phyloP scores from a whole-genome alignment of 225 moss, liverwort and hornwort species.

The Lunularia cruciata region DNA sequence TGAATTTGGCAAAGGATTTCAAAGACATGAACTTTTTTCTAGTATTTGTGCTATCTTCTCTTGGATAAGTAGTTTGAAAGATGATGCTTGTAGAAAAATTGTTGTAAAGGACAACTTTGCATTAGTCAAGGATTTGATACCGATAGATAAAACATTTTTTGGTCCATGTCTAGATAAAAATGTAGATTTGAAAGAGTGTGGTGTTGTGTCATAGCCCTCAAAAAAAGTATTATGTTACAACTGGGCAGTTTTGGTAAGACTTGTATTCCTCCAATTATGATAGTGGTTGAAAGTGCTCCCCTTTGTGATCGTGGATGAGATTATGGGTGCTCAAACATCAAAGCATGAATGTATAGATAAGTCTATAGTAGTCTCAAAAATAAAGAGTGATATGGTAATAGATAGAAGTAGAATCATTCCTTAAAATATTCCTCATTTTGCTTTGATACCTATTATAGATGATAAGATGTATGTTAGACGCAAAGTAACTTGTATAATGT shows the following conservation, averaged over 20 bases:
- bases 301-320: constrained; percentile 39
- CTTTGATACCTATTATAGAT: constrained; percentile 21
- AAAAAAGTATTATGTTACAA: constrained; percentile 35
- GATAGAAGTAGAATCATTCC: constrained; percentile 28
- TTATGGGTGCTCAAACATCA: constrained; percentile 24
- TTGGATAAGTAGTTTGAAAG: constrained; percentile 29
- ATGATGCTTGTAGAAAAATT: constrained; percentile 39
- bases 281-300: constrained; percentile 34
- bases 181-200: constrained; percentile 35
- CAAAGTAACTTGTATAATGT: constrained; percentile 23
- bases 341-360: constrained; percentile 43
- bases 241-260: constrained; percentile 32
- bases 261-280: constrained; percentile 17
- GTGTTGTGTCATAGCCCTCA: constrained; percentile 34
- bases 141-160: constrained; percentile 21
- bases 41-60: constrained; percentile 20
- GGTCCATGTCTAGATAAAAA: constrained; percentile 37
- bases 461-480: constrained; percentile 37
- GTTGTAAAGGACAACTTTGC: constrained; percentile 39
- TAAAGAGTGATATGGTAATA: constrained; percentile 30
- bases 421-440: constrained; percentile 26
- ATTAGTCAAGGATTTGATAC: constrained; percentile 21
- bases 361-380: constrained; percentile 29
- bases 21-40: constrained; percentile 15
- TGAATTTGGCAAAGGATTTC: constrained; percentile 19